A percentile compares a stretch with the other conserved stretches of the same genome.
Evolutionary conservation across 148 eudicot genomes (phyloP).

Genomic region (Heliosperma pusillum): DNA sequence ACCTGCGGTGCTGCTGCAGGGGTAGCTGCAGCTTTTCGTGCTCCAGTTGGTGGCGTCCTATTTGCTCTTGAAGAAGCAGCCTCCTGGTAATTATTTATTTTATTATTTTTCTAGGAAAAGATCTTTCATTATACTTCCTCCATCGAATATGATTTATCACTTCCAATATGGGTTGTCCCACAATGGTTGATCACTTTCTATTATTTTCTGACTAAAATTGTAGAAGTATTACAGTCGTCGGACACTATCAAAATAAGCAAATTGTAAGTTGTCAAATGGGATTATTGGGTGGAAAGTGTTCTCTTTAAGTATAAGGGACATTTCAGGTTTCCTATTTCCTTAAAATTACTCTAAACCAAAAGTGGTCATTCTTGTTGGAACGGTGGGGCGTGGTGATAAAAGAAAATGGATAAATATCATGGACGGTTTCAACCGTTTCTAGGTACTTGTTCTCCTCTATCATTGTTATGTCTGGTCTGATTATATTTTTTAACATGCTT

Average conservation of each 20-base stretch:
- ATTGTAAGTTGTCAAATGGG: no score
- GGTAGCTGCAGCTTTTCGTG: conserved; percentile 67
- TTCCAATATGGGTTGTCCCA: background rate
- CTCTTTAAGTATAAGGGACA: no score
- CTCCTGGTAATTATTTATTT: conserved; percentile 38
- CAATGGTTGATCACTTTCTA: background rate
- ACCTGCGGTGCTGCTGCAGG: conserved; percentile 70
- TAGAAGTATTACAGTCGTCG: no score
- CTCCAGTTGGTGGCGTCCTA: conserved; percentile 65
- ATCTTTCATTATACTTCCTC: background rate
- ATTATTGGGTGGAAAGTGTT: no score
- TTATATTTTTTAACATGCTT: background rate
- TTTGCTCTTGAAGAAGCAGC: conserved; percentile 73
- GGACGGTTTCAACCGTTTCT: background rate
- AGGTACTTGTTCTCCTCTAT: background rate
- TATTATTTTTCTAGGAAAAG: background rate
- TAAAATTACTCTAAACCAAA: background rate
- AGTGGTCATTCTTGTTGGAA: background rate
- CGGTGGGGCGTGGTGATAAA: background rate
- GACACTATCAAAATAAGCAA: no score
- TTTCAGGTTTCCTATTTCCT: no score
- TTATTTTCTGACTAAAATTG: background rate
- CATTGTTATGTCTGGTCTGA: background rate
- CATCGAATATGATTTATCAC: background rate
- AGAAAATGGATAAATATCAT: background rate